These are phyloP conservation scores for Passiflora organensis DNA, from an alignment of 345 rosid genomes.

Conservation along the genomic window DNA sequence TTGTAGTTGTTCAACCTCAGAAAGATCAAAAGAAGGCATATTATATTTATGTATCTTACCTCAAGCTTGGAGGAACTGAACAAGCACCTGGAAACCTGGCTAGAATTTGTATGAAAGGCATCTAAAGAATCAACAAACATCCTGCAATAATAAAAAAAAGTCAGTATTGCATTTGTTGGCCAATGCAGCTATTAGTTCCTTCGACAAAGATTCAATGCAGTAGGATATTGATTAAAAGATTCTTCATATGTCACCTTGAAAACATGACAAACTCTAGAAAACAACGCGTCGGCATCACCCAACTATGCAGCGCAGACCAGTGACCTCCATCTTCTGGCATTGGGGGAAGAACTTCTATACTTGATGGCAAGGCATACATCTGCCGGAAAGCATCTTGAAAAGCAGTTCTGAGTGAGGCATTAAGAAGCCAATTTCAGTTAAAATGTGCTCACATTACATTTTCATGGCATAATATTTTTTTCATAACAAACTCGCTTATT, in stretches of 20 bases:
- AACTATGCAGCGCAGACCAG: constrained; percentile 91
- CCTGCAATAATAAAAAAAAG: constrained; percentile 36
- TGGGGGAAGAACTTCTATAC: constrained; percentile 79
- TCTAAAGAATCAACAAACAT: constrained; percentile 92
- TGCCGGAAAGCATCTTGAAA: constrained; percentile 72
- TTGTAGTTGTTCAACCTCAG: neutral
- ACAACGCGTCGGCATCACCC: constrained; percentile 98
- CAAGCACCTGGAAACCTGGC: constrained; percentile 36
- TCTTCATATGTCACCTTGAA: constrained; percentile 52
- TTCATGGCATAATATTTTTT: too few relatives aligned
- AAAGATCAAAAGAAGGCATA: neutral
- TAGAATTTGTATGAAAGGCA: constrained; percentile 52
- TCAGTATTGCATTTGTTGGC: constrained; percentile 1
- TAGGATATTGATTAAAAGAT: neutral
- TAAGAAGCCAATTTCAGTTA: constrained; percentile 5
- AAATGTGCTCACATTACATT: too few relatives aligned
- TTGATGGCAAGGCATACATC: constrained; percentile 69
- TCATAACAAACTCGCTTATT: too few relatives aligned
- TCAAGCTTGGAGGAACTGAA: constrained; percentile 61
- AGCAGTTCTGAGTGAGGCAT: constrained; percentile 45
- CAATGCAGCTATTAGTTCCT: neutral
- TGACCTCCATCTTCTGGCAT: constrained; percentile 89
- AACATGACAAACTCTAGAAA: constrained; percentile 89
- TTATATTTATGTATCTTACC: constrained; percentile 39
- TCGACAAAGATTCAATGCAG: neutral